Conservation (phyloP, 2,329 filamentous ascomycete genomes). For the Claviceps citrina region DNA sequence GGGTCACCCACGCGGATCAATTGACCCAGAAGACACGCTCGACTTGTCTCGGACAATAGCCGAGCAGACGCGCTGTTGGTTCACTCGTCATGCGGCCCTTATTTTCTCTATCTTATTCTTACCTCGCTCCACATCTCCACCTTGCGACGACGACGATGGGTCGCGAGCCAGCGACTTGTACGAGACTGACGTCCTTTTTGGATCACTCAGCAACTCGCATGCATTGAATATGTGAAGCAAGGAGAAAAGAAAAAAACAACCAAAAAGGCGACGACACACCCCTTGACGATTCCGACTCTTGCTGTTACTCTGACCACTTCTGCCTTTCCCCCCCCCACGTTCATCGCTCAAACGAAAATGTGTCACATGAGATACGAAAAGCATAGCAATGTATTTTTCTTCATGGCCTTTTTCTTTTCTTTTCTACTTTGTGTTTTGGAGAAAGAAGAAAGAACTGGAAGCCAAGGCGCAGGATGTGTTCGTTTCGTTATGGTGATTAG, state of each 20-base stretch:
- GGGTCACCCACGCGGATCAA: conserved; percentile 11
- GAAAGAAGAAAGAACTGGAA: no score
- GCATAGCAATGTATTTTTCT: background rate
- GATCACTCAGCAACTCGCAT: no score
- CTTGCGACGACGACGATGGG: no score
- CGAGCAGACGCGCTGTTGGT: background rate
- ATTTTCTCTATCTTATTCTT: no score
- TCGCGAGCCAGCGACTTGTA: conserved; percentile 4
- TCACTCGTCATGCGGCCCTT: background rate
- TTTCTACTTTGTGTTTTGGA: background rate
- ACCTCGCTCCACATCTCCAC: no score
- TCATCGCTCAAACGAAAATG: no score
- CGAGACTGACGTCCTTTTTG: conserved; percentile 4
- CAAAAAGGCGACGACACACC: no score
- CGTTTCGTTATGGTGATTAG: background rate
- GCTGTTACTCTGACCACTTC: no score
- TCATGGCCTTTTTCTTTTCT: background rate
- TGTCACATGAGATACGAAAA: background rate
- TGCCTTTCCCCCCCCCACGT: no score
- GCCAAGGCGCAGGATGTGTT: background rate
- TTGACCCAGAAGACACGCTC: conserved; percentile 1
- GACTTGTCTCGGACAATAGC: background rate
- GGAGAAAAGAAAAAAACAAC: no score
- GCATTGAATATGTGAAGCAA: conserved; percentile 1
- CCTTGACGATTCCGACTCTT: no score